These are phyloP conservation scores for Ceratobasidium sp. DNA, from an alignment of 1,284 basidiomycete genomes.

Conservation along the genomic window DNA sequence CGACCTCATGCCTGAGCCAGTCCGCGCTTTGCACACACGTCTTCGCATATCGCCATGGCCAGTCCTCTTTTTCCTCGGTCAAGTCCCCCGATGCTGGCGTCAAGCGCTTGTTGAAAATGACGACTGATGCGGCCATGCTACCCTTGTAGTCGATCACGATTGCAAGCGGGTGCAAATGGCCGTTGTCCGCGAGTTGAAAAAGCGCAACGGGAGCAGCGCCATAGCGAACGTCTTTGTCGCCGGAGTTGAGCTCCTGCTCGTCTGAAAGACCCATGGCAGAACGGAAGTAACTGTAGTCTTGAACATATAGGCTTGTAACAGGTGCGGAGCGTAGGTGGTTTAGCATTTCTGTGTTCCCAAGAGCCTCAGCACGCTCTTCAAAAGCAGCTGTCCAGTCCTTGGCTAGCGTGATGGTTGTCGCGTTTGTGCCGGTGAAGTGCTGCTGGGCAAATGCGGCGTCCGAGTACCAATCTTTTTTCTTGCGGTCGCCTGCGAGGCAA, in stretches of 20 bases:
- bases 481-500: neutral
- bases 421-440: constrained; percentile 43
- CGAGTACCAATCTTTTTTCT: constrained; percentile 40
- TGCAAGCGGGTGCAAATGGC: constrained; percentile 41
- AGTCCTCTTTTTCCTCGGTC: constrained; percentile 27
- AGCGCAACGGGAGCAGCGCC: constrained; percentile 37
- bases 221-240: constrained; percentile 19
- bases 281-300: constrained; percentile 47
- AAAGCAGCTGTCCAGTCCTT: constrained; percentile 24
- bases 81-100: neutral
- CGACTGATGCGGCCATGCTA: constrained; percentile 39
- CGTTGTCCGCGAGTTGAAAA: constrained; percentile 13
- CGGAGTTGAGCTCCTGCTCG: neutral
- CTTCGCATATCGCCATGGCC: constrained; percentile 47
- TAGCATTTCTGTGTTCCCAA: neutral
- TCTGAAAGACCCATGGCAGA: constrained; percentile 12
- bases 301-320: constrained; percentile 31
- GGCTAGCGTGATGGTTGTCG: constrained; percentile 41
- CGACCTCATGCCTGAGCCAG: constrained; percentile 44
- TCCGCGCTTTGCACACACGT: constrained; percentile 39
- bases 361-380: constrained; percentile 22
- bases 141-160: constrained; percentile 44
- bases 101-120: constrained; percentile 41
- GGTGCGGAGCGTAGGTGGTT: neutral
- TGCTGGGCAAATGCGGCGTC: constrained; percentile 47